Conservation (phyloP, 768 basidiomycete species). For the Collybia nuda region DNA sequence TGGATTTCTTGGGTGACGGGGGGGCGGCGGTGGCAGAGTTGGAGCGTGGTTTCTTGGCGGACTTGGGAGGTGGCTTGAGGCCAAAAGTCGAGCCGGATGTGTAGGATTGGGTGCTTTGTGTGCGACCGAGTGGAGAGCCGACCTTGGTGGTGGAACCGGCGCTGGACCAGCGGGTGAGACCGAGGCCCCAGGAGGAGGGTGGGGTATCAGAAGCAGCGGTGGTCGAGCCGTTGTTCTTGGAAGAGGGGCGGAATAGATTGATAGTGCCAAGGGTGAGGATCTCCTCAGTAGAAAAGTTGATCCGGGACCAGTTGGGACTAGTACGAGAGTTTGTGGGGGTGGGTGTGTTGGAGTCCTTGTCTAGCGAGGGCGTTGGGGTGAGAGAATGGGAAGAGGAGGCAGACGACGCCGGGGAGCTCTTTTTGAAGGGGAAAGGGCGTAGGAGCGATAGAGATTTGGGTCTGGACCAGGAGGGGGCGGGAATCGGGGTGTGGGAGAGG, state of each 20-base stretch:
- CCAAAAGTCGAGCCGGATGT: constrained; percentile 17
- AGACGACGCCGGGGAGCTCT: constrained; percentile 23
- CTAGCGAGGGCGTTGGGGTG: constrained; percentile 38
- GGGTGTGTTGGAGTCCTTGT: constrained; percentile 12
- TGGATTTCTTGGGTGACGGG: neutral
- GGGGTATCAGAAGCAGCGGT: constrained; percentile 21
- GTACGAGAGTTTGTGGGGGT: constrained; percentile 10
- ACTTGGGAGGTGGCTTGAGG: neutral
- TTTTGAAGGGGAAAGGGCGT: constrained; percentile 15
- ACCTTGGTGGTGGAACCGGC: constrained; percentile 13
- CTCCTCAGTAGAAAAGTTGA: constrained; percentile 28
- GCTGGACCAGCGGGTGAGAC: constrained; percentile 28
- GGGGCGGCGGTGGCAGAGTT: constrained; percentile 6
- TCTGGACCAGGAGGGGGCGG: constrained; percentile 24
- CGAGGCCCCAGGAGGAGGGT: constrained; percentile 11
- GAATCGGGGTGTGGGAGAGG: constrained; percentile 16
- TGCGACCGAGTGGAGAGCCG: constrained; percentile 30
- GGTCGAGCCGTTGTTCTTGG: constrained; percentile 20
- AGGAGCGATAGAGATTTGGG: constrained; percentile 19
- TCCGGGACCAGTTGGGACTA: constrained; percentile 11
- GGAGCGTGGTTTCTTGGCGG: constrained; percentile 7
- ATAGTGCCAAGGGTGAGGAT: constrained; percentile 37
- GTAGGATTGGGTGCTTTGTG: constrained; percentile 32
- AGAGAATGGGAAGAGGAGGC: constrained; percentile 30
- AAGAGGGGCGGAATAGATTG: constrained; percentile 37